These are phyloP conservation scores for Teratosphaeria nubilosa DNA, from an alignment of 2,329 filamentous ascomycete species.

Conservation along the genomic window DNA sequence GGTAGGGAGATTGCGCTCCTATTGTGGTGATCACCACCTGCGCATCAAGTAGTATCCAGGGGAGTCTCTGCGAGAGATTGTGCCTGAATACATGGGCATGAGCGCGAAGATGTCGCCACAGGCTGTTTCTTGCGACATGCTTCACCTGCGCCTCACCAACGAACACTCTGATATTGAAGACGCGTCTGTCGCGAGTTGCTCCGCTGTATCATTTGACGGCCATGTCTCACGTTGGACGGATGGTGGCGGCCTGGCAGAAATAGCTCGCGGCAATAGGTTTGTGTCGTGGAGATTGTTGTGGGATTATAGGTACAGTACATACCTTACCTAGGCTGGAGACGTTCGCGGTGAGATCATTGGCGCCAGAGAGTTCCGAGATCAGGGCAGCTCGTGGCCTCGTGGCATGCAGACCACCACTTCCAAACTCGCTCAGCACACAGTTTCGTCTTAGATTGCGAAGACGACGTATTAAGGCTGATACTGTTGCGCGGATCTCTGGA, in stretches of 20 bases:
- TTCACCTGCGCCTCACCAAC: not conserved
- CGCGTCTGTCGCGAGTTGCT: not conserved
- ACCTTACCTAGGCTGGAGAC: too few relatives aligned
- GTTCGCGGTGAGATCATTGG: not conserved
- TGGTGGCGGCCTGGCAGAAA: not conserved
- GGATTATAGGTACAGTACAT: not conserved
- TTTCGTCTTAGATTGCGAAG: too few relatives aligned
- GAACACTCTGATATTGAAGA: not conserved
- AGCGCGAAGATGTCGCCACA: not conserved
- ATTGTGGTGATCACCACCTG: not conserved
- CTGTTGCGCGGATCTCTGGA: not conserved
- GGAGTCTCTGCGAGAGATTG: not conserved
- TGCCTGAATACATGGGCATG: not conserved
- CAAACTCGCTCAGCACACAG: not conserved
- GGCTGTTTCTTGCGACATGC: not conserved
- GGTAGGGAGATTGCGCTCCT: not conserved
- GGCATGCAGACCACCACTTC: not conserved
- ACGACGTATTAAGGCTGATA: too few relatives aligned
- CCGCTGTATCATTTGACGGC: not conserved
- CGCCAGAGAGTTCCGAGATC: not conserved
- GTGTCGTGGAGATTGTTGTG: not conserved
- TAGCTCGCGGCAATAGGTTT: not conserved
- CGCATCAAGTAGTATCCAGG: not conserved
- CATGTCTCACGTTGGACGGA: not conserved
- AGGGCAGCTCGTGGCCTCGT: not conserved